Conservation (phyloP, 2,329 filamentous ascomycete genomes). For the Alternaria ethzedia region DNA sequence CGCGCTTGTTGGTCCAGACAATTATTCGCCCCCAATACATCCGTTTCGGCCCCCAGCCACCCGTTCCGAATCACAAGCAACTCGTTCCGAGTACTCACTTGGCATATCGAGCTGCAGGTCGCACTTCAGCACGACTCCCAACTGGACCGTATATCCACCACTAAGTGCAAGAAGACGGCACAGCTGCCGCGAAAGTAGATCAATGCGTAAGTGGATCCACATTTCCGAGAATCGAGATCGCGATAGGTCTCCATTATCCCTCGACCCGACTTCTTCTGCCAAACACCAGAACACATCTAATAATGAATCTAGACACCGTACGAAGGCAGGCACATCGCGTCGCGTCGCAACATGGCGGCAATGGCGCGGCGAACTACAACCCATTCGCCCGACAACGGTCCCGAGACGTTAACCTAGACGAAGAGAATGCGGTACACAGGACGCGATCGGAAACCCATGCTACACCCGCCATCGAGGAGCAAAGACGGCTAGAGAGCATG, state of each 20-base stretch:
- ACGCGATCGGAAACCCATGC: conserved; percentile 33
- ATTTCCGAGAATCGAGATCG: conserved; percentile 12
- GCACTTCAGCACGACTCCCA: conserved; percentile 5
- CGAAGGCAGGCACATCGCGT: conserved; percentile 45
- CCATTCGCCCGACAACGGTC: conserved; percentile 42
- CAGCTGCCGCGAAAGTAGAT: conserved; percentile 20
- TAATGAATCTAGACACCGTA: conserved; percentile 40
- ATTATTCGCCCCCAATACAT: conserved; percentile 6
- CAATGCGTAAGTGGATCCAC: conserved; percentile 35
- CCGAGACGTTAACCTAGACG: conserved; percentile 31
- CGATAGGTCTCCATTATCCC: neutral
- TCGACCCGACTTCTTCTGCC: neutral
- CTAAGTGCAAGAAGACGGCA: conserved; percentile 18
- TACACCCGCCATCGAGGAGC: conserved; percentile 31
- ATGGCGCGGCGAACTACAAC: conserved; percentile 40
- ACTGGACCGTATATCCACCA: neutral
- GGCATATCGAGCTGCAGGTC: neutral
- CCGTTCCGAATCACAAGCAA: conserved; percentile 10
- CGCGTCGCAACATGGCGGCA: conserved; percentile 35
- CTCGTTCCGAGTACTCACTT: neutral
- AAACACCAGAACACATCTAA: conserved; percentile 15
- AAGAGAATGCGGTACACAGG: conserved; percentile 35
- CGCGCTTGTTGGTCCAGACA: conserved; percentile 22
- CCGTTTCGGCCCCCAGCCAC: conserved; percentile 16
- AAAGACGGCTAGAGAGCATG: conserved; percentile 30